Base-by-base conservation (phyloP, 768 basidiomycete species). In the Tephrocybe sp. region DNA sequence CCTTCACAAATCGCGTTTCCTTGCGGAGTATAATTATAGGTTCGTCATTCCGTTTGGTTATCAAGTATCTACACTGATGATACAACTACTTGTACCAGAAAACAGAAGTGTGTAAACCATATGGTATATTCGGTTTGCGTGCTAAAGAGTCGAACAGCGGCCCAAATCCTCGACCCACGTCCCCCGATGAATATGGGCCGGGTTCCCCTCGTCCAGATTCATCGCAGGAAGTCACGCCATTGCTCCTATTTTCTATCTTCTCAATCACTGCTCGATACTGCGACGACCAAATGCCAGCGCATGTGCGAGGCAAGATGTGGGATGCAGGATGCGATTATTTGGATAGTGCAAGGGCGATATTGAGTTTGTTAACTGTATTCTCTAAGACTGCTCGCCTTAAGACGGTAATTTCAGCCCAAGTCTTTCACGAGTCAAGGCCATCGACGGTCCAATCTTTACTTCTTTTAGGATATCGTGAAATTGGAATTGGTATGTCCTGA, bases 361-460 rank as follows among this genome's bases (percentile, higher is more conserved):
- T 92, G 21, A 82, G 89, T 86, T n/a, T n/a, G n/a, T n/a, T n/a
- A n/a, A n/a, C n/a, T n/a, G n/a, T n/a, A n/a, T n/a, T n/a, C n/a
- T n/a, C n/a, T n/a, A n/a, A n/a, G n/a, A n/a, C n/a, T n/a, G n/a
- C n/a, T n/a, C n/a, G n/a, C n/a, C n/a, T n/a, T n/a, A n/a, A n/a
- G n/a, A n/a, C n/a, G n/a, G n/a, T 24, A 8, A 24, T 44, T 19
- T 4, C 58, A 89, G 81, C 80, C 44, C 74, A 80, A 56, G 74
- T 84, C 9, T 84, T 84, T 46, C 84, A 88, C 53, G 78, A 78
- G 42, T 84, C 81, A 46, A 75, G 86, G 26, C 79, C 83, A 27
- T 85, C 89, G 3, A 89, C 88, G 0, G 88, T 89, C 19, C 92
- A 95, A 61, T 79, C 91, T 1, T 65, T 94, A 12, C 72, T 95